A percentile compares a stretch with the other conserved stretches of the same genome.
Evolutionary conservation across 108 stramenopile genomes (phyloP).

Genomic region (Licmophora abbreviata): DNA sequence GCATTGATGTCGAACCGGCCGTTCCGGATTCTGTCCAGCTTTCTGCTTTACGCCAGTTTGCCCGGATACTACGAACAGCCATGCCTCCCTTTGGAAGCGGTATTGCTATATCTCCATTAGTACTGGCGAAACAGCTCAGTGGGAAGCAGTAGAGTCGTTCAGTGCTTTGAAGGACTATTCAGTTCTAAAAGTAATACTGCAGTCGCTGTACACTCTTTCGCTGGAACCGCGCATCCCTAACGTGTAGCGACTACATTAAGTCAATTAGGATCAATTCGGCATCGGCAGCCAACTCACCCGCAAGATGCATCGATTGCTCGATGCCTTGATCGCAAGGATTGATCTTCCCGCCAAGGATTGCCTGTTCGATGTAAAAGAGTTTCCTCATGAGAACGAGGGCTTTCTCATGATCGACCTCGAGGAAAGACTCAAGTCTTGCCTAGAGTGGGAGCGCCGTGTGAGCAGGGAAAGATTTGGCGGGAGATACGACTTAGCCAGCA

Average conservation of each 20-base stretch:
- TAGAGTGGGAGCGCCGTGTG: too few relatives aligned
- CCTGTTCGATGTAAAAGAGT: constrained; percentile 70
- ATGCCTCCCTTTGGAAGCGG: constrained; percentile 3
- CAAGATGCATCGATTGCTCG: constrained; percentile 28
- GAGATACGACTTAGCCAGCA: too few relatives aligned
- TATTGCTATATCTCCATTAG: constrained; percentile 23
- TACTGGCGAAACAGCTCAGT: constrained; percentile 9
- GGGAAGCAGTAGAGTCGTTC: not conserved
- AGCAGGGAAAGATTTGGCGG: too few relatives aligned
- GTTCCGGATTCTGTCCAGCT: constrained; percentile 59
- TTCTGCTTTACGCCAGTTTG: constrained; percentile 32
- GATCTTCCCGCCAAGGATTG: constrained; percentile 44
- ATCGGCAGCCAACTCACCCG: constrained; percentile 51
- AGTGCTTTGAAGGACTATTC: not conserved
- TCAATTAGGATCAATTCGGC: constrained; percentile 79
- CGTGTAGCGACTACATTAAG: constrained; percentile 46
- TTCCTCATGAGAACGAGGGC: constrained; percentile 70
- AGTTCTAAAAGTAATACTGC: not conserved
- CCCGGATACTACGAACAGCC: constrained; percentile 6
- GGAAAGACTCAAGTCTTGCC: constrained; percentile 45
- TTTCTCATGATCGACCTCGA: constrained; percentile 52
- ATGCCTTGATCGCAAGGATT: constrained; percentile 24
- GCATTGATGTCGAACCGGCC: constrained; percentile 49
- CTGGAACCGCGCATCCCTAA: not conserved
- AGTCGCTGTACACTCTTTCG: too few relatives aligned